Base-by-base conservation (phyloP, 2,329 filamentous ascomycete genomes). In the Eurotiales sp. region DNA sequence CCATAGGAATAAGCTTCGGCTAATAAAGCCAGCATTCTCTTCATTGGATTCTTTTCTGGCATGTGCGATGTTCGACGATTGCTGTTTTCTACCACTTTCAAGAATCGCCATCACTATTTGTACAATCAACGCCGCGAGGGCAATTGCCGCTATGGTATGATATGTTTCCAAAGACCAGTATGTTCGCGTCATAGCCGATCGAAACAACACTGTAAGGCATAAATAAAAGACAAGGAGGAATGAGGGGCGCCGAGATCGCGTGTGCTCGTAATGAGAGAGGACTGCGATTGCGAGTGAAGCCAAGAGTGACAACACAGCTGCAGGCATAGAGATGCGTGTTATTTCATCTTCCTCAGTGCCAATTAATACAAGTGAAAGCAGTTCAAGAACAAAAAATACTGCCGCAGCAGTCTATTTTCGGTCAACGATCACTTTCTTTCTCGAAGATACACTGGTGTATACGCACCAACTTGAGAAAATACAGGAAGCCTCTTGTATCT, bases 231-330 rank as follows among this genome's bases (percentile, higher is more conserved):
- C 41, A 10, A 44, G 41, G 19, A 44, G 41, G 25, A 44, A 44
- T 8, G 41, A 44, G 17, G 41, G 41, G 19, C 41, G 41, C 17
- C 19, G 41, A 44, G 41, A 44, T 19, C 25, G 25, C 8, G 41
- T 44, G 30, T 44, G 41, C 41, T 44, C 41, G 25, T 44, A 44
- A 44, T 44, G 41, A n/a, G 41, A 44, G 41, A 44, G 41, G 19
- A 44, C 8, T 19, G 23, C 25, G 25, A 44, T 44, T 6, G 41
- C 41, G 11, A 44, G 41, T 8, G 41, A 44, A 30, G 41, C 41
- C 15, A 44, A 17, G 15, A 44, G 15, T 25, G 41, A 44, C 25
- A 44, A 30, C 11, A 44, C 41, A 8, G 41, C 41, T 15, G 41
- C 41, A 30, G 41, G 25, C 14, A 44, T 44, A 30, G 41, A 44